Evolutionary conservation across 2,329 filamentous ascomycete genomes (phyloP), one percentile per base, ranked within the genome.

Genomic region (Stagonosporopsis cucurbitacearum): DNA sequence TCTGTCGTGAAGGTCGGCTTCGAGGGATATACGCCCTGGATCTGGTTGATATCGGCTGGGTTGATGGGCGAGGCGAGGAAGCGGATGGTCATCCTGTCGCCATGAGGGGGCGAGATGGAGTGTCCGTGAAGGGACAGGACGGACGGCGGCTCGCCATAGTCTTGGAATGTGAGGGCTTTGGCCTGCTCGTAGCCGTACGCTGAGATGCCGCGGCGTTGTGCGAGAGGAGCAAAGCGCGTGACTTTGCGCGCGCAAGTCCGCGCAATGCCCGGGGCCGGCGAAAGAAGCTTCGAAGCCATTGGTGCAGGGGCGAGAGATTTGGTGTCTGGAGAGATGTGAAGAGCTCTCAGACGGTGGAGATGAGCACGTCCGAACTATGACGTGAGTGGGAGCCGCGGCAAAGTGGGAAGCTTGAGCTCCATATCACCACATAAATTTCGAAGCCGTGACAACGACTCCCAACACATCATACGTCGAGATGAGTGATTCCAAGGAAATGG

Each of bases 1-100:
- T 86, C 77, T 6, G 87, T 88, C 17, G 86, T 88, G 77, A 96
- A 93, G 40, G 84, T 80, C 0, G 93, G 92, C 73, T 92, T 92
- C 41, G 87, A 87, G 59, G 94, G 94, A 79, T 99, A 99, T 4
- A 94, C 92, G 63, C 95, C 95, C 81, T 99, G 95, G 70, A 99
- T 91, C 69, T 94, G 94, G 81, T 99, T 99, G 77, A 99, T 91
- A 79, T 99, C 95, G 70, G 95, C 93, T 22, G 95, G 95, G 80
- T 99, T 99, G 76, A 99, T 91, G 54, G 95, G 92, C 1, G 92
- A 87, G 28, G 93, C 91, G 68, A 99, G 90, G 68, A 95, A 88
- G 75, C 92, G 91, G 57, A 99, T 81, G 50, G 94, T 92, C 65
- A 96, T 79, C 60, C 84, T 80, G 51, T 84, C 79, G 43, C 90